A percentile compares a stretch with the other conserved stretches of the same genome.
phyloP scores from a whole-genome alignment of 1,139 yeast species.

The Debaryomyces subglobosus region DNA sequence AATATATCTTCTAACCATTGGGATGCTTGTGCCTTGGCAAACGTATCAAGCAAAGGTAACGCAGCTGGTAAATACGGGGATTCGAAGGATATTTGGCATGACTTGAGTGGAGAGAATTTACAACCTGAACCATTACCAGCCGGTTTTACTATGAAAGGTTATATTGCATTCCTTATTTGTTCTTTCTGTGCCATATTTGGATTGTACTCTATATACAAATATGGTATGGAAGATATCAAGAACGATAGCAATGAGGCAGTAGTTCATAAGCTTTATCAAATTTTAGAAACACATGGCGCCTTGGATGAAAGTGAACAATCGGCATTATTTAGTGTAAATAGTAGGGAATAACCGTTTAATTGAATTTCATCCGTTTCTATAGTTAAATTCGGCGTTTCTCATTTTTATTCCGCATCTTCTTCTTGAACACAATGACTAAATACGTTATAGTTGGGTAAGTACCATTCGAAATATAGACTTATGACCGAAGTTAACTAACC shows the following conservation, averaged over 20 bases:
- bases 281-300: slow-evolving; percentile 36
- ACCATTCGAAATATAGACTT: slow-evolving; percentile 3
- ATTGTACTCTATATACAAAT: slow-evolving; percentile 70
- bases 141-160: slow-evolving; percentile 90
- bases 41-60: slow-evolving; percentile 63
- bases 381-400: background rate
- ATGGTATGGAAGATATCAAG: slow-evolving; percentile 78
- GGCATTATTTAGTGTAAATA: slow-evolving; percentile 44
- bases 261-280: slow-evolving; percentile 50
- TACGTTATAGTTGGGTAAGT: slow-evolving; percentile 37
- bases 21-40: slow-evolving; percentile 58
- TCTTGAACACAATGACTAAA: slow-evolving; percentile 23
- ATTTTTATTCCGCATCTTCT: slow-evolving; percentile 8
- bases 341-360: background rate
- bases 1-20: slow-evolving; percentile 57
- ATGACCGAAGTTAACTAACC: slow-evolving; percentile 12
- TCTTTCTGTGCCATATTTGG: slow-evolving; percentile 80
- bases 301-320: slow-evolving; percentile 15
- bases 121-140: slow-evolving; percentile 69
- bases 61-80: slow-evolving; percentile 73
- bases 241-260: slow-evolving; percentile 56
- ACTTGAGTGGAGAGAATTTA: slow-evolving; percentile 71
- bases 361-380: background rate
- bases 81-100: slow-evolving; percentile 51
- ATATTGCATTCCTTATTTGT: slow-evolving; percentile 83